Percentiles rank a stretch among this genome's conserved stretches.
These are phyloP conservation scores for Pittosporum tobira DNA, from an alignment of 129 eudicot species.

Conservation along the genomic window DNA sequence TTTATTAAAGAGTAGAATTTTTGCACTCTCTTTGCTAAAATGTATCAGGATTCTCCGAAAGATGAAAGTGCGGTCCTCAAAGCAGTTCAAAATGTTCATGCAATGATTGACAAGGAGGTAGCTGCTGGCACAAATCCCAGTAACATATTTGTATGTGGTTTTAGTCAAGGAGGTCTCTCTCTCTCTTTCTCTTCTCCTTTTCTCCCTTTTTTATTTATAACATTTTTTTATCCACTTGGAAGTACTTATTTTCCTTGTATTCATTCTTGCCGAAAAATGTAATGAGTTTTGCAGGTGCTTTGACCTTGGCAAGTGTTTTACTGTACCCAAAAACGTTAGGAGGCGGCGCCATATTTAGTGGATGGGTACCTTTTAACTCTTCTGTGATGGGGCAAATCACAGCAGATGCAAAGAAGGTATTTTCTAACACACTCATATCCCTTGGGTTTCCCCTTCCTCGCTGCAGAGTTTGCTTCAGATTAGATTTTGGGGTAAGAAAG, in stretches of 20 bases:
- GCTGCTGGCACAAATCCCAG: conserved; percentile 75
- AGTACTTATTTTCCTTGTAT: neutral
- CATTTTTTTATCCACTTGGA: too few species aligned
- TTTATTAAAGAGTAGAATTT: too few species aligned
- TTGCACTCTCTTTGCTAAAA: conserved; percentile 1
- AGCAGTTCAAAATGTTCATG: conserved; percentile 81
- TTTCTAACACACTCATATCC: neutral
- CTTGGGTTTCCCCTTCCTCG: neutral
- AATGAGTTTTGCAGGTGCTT: conserved; percentile 60
- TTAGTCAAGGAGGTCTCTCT: conserved; percentile 96
- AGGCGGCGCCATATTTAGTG: conserved; percentile 91
- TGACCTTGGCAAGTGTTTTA: conserved; percentile 86
- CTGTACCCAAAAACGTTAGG: conserved; percentile 88
- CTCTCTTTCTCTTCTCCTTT: conserved; percentile 12
- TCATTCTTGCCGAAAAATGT: conserved; percentile 1
- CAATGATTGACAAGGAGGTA: conserved; percentile 82
- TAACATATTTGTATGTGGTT: conserved; percentile 85
- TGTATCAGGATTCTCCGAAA: conserved; percentile 61
- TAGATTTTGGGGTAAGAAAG: too few species aligned
- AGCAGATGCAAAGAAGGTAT: conserved; percentile 81
- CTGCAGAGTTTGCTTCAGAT: too few species aligned
- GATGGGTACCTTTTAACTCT: conserved; percentile 93
- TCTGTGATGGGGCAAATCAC: conserved; percentile 51
- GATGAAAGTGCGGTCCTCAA: conserved; percentile 60
- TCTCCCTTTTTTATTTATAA: too few species aligned